Evolutionary conservation across 805 yeast species (phyloP), one percentile per base, ranked within the genome.

Genomic region (Candida sithepensis): DNA sequence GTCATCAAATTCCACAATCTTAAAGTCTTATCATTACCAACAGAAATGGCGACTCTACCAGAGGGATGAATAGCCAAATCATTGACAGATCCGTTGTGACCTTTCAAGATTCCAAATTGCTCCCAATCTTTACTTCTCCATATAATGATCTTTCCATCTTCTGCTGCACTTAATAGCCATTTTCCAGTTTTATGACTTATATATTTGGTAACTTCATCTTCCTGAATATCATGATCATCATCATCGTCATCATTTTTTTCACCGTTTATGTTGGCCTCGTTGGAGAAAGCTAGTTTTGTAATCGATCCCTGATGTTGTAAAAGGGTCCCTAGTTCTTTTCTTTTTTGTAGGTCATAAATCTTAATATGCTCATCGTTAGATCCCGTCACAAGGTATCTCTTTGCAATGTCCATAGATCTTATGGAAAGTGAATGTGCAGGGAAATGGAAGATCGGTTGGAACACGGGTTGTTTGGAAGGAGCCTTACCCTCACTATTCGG

Each of bases 91-190:
- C 81, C 92, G 39, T 76, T 77, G 67, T 92, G 98, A 12, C 97
- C 98, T 65, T 90, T 90, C 65, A 94, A 72, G 13, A 84, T 81
- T 4, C 94, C 96, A 64, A 88, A 83, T 39, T 82, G 76, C 63
- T 94, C 98, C 99, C 99, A 94, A 68, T 94, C 99, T 65, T 88
- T 89, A 3, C 94, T 86, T 66, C 98, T 76, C 99, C 99, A 94
- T 38, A 94, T 78, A 44, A 89, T 79, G 41, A 94, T 82, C 50
- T 82, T 84, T 21, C 97, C 96, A 64, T 94, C 98, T 39, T 87
- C 96, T 2, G 91, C 86, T 1, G 94, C 96, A 12, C 95, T 85
- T 22, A 94, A 69, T 32, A 94, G 74, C 99, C 99, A 94, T 61
- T 84, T 89, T 3, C 89, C 90, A n/a, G 74, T 67, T 46, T 76